Evolutionary conservation across 106 monocot species (phyloP).

Genomic region (Dendrobium chrysotoxum): DNA sequence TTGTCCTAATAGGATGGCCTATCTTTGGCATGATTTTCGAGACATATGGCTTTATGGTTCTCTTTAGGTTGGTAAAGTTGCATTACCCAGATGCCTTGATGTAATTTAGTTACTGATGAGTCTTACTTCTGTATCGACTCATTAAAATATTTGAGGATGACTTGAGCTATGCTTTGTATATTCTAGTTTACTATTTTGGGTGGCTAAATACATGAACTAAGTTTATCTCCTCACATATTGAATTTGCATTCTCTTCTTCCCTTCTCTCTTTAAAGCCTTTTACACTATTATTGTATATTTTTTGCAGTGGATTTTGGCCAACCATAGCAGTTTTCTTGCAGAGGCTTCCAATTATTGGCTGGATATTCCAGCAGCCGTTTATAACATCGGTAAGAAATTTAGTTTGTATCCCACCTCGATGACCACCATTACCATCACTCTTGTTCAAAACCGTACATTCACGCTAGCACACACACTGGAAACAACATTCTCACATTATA

Average conservation of each 20-base stretch:
- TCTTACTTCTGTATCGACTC: too few species aligned
- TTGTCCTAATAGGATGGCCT: constrained; percentile 89
- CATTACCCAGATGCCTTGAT: too few species aligned
- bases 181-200: neutral
- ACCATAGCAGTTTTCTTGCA: constrained; percentile 86
- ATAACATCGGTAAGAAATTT: constrained; percentile 54
- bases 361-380: constrained; percentile 83
- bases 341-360: constrained; percentile 78
- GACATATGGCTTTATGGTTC: constrained; percentile 81
- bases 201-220: neutral
- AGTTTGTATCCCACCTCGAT: neutral
- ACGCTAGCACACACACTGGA: neutral
- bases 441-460: neutral
- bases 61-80: constrained; percentile 58
- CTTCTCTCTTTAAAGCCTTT: neutral
- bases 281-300: neutral
- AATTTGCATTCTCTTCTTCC: neutral
- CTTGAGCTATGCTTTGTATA: neutral
- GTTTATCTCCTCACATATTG: neutral
- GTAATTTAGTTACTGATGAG: too few species aligned
- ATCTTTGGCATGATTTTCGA: constrained; percentile 89
- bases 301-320: constrained; percentile 85
- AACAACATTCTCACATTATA: neutral
- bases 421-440: neutral
- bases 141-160: neutral